Base-by-base conservation (phyloP, 148 eudicot genomes). In the Rhododendron ferrugineum region DNA sequence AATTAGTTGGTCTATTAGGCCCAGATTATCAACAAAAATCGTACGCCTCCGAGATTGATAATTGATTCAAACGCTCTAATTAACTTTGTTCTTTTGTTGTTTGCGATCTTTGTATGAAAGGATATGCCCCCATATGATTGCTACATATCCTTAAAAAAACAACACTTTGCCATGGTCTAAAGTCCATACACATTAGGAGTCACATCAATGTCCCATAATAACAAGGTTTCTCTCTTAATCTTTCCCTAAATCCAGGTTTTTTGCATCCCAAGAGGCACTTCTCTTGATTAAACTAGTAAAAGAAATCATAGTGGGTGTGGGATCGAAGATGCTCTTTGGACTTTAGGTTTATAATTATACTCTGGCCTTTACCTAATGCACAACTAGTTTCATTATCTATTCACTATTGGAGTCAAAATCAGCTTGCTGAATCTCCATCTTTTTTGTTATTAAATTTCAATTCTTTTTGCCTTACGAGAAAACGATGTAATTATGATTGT, bases 171-270 rank as follows among this genome's bases (percentile, higher is more conserved):
- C 47, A n/a, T 11, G 70, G 56, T 20, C 82, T 37, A 42, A 88
- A 84, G 52, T 42, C 44, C 85, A 26, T 80, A 83, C 82, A 28
- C 81, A 84, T 79, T 89, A 83, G 73, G 72, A 84, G 87, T 89
- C 91, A 80, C 72, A 78, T 89, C 88, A 54, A 78, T 87, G 83
- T 56, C 82, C 85, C 89, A 85, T 80, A 86, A 54, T 89, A 85
- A 40, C 86, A 47, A 78, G 58, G 34, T 86, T 87, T 13, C 26
- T 70, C 36, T 78, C 87, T 82, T 85, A 84, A 87, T 82, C 73
- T 32, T 86, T 82, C 91, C 93, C 85, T 84, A 85, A 83, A 85
- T 86, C 81, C 89, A 15, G 93, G 90, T 15, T 78, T 89, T 79
- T 83, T 50, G 86, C 85, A 73, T 84, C 88, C 56, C 85, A 26